phyloP scores from a whole-genome alignment of 805 yeast species.

The Kodamaea sagamina region DNA sequence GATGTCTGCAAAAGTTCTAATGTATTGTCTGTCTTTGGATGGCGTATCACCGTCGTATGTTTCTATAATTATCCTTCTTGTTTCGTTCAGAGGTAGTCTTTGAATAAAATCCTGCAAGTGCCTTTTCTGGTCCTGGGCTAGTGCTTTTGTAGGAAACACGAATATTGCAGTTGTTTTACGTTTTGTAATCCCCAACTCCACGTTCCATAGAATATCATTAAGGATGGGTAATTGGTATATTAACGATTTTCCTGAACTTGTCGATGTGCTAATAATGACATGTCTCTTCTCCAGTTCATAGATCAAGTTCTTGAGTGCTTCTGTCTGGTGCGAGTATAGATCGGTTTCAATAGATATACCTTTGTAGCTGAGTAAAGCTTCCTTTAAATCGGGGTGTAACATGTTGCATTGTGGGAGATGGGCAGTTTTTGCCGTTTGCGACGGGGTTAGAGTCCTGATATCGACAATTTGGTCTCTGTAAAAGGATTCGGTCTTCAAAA shows the following conservation, averaged over 20 bases:
- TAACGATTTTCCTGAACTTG: slow-evolving; percentile 94
- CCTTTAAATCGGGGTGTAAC: slow-evolving; percentile 48
- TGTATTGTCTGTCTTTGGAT: slow-evolving; percentile 47
- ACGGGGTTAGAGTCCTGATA: slow-evolving; percentile 46
- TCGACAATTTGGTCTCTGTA: slow-evolving; percentile 67
- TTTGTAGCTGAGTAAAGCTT: slow-evolving; percentile 51
- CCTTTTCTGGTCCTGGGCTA: slow-evolving; percentile 94
- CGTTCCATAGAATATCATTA: slow-evolving; percentile 41
- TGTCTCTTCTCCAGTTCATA: slow-evolving; percentile 49
- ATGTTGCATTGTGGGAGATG: background rate
- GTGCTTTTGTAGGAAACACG: slow-evolving; percentile 94
- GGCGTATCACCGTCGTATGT: slow-evolving; percentile 96
- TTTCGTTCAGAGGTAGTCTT: slow-evolving; percentile 44
- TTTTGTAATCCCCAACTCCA: slow-evolving; percentile 32
- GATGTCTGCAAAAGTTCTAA: slow-evolving; percentile 68
- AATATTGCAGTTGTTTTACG: slow-evolving; percentile 68
- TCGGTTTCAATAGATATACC: slow-evolving; percentile 44
- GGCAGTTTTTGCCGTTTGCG: slow-evolving; percentile 28
- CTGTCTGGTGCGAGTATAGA: slow-evolving; percentile 80
- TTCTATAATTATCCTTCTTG: slow-evolving; percentile 54
- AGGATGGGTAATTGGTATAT: slow-evolving; percentile 89
- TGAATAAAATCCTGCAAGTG: slow-evolving; percentile 63
- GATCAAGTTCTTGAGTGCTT: slow-evolving; percentile 62
- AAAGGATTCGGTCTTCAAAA: slow-evolving; percentile 48
- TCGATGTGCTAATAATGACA: slow-evolving; percentile 89